A percentile compares a stretch with the other conserved stretches of the same genome.
Evolutionary conservation across 2,329 filamentous ascomycete genomes (phyloP).

Genomic region (Phaeosphaeria sp.): DNA sequence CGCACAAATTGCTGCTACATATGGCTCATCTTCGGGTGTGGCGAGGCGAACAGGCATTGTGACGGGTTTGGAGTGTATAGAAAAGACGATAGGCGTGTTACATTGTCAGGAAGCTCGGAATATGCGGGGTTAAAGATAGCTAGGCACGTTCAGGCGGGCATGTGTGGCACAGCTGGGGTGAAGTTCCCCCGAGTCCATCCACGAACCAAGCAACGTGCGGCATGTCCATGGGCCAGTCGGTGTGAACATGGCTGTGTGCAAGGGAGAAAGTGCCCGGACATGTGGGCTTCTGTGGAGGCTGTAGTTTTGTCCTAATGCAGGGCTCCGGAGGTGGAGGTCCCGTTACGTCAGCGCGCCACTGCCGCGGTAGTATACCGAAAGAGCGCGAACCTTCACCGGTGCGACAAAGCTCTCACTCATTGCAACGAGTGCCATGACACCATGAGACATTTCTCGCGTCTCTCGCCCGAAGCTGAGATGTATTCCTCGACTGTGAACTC

Average conservation of each 20-base stretch:
- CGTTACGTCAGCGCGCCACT: constrained; percentile 2
- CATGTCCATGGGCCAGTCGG: neutral
- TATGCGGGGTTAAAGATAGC: neutral
- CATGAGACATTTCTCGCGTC: neutral
- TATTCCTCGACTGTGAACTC: neutral
- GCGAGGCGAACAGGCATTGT: constrained; percentile 27
- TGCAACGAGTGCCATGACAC: neutral
- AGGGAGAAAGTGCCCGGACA: neutral
- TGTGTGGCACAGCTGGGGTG: neutral
- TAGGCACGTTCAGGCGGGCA: neutral
- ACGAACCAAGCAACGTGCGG: too few species aligned
- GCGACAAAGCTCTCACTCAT: neutral
- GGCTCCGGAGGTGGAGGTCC: neutral
- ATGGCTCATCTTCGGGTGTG: constrained; percentile 19
- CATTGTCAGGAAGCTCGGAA: neutral
- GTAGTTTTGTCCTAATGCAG: too few species aligned
- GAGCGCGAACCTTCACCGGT: neutral
- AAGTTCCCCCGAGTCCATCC: neutral
- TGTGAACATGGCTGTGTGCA: neutral
- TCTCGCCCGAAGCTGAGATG: neutral
- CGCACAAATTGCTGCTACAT: constrained; percentile 24
- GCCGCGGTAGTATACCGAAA: neutral
- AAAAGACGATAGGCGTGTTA: neutral
- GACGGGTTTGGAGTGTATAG: neutral
- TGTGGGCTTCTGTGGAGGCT: neutral